Evolutionary conservation across 2,329 filamentous ascomycete genomes (phyloP).

Genomic region (Fonsecaea nubica): DNA sequence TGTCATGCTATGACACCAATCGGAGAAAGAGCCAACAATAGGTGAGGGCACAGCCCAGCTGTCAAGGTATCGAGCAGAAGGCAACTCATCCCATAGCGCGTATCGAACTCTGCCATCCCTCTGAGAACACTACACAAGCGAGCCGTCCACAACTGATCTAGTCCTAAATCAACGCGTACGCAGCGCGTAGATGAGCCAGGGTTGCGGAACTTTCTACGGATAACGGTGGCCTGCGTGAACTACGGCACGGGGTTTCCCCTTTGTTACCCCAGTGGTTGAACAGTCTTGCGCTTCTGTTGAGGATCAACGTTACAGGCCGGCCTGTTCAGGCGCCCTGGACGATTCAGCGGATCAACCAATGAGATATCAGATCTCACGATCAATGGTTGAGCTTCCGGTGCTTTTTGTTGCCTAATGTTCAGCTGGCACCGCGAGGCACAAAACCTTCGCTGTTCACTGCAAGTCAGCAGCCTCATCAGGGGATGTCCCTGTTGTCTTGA

Average conservation of each 20-base stretch:
- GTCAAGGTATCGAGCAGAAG: background rate
- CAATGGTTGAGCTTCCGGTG: background rate
- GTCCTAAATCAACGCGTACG: background rate
- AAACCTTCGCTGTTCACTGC: background rate
- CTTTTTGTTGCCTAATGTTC: background rate
- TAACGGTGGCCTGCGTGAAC: background rate
- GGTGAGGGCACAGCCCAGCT: background rate
- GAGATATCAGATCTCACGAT: background rate
- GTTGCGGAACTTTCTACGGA: background rate
- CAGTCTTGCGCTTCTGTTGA: background rate
- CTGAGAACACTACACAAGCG: background rate
- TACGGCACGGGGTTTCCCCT: background rate
- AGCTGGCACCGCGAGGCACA: background rate
- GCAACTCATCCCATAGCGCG: background rate
- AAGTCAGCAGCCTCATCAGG: background rate
- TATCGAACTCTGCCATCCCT: background rate
- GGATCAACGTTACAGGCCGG: background rate
- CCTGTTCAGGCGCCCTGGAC: constrained; percentile 10
- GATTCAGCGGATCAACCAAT: constrained; percentile 1
- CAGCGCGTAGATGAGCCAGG: background rate
- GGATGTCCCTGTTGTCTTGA: background rate
- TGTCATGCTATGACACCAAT: constrained; percentile 19
- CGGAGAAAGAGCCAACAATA: background rate
- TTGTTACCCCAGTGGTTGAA: background rate
- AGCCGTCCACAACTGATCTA: background rate